phyloP scores from a whole-genome alignment of 768 basidiomycete genomes.

The Lactarius indigo region DNA sequence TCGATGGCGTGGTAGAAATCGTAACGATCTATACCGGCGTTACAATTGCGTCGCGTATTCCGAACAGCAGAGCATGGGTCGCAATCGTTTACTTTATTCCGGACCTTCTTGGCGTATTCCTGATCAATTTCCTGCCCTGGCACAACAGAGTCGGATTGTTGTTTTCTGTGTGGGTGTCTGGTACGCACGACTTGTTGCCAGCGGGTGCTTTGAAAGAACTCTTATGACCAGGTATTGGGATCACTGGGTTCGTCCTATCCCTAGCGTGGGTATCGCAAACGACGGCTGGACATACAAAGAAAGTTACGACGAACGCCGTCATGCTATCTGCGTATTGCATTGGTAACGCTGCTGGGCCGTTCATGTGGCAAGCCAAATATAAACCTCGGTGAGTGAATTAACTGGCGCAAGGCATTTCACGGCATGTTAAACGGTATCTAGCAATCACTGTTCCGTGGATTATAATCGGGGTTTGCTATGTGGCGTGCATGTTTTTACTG shows the following conservation, averaged over 20 bases:
- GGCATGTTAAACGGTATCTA: slow-evolving; percentile 26
- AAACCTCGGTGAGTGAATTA: slow-evolving; percentile 49
- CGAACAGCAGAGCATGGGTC: slow-evolving; percentile 61
- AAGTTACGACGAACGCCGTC: slow-evolving; percentile 67
- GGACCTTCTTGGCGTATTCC: slow-evolving; percentile 56
- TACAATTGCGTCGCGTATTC: slow-evolving; percentile 50
- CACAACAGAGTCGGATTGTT: slow-evolving; percentile 61
- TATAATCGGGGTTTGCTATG: slow-evolving; percentile 65
- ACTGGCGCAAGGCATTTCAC: neutral
- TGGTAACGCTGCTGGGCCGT: slow-evolving; percentile 66
- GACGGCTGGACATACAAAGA: slow-evolving; percentile 71
- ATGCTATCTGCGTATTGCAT: slow-evolving; percentile 68
- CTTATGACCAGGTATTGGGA: slow-evolving; percentile 39
- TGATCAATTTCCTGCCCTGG: slow-evolving; percentile 66
- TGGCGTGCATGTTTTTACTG: slow-evolving; percentile 45
- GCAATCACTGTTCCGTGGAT: slow-evolving; percentile 76
- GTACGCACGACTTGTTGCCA: slow-evolving; percentile 32
- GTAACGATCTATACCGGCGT: slow-evolving; percentile 68
- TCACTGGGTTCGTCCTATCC: slow-evolving; percentile 57
- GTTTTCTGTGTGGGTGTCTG: slow-evolving; percentile 52
- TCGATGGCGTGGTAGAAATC: slow-evolving; percentile 63
- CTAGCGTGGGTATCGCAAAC: slow-evolving; percentile 63
- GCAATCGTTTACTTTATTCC: slow-evolving; percentile 60
- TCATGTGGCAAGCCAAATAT: slow-evolving; percentile 73
- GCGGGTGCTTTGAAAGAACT: neutral